These are phyloP conservation scores for Pseudozyma sp. DNA, from an alignment of 1,284 basidiomycete genomes.

Conservation along the genomic window DNA sequence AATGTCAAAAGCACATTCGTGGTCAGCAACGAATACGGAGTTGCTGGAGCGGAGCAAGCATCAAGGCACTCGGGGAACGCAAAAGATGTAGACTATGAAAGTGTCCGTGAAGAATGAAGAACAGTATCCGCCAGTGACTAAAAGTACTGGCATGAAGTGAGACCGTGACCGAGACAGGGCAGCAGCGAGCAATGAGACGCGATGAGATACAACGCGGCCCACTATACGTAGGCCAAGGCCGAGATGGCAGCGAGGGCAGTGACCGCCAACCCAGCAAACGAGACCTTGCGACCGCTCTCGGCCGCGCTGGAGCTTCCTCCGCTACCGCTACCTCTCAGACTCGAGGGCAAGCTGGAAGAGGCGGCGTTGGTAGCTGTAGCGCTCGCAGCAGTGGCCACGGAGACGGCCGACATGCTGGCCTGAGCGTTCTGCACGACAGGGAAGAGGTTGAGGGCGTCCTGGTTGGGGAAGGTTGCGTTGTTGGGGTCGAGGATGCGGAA, in stretches of 20 bases:
- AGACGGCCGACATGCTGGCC: constrained; percentile 5
- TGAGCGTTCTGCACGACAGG: constrained; percentile 11
- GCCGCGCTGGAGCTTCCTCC: neutral
- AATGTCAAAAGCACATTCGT: no score
- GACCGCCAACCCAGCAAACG: constrained; percentile 12
- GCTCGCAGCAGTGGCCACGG: constrained; percentile 17
- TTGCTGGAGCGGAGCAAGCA: no score
- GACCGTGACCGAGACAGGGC: neutral
- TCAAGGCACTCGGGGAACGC: no score
- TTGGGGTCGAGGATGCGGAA: constrained; percentile 42
- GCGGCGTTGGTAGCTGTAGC: constrained; percentile 14
- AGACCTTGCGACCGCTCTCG: constrained; percentile 2
- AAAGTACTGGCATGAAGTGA: neutral
- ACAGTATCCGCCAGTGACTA: neutral
- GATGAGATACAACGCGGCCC: no score
- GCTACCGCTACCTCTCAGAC: constrained; percentile 1
- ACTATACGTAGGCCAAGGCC: constrained; percentile 19
- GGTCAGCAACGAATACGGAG: no score
- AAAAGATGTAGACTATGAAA: no score
- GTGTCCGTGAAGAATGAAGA: neutral
- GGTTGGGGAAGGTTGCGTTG: constrained; percentile 42
- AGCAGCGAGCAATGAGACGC: no score
- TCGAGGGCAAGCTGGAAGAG: constrained; percentile 16
- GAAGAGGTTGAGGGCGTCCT: constrained; percentile 21
- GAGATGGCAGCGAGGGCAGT: constrained; percentile 26